A percentile compares a stretch with the other conserved stretches of the same genome.
phyloP scores from a whole-genome alignment of 441 rosid genomes.

The Croton setiger region DNA sequence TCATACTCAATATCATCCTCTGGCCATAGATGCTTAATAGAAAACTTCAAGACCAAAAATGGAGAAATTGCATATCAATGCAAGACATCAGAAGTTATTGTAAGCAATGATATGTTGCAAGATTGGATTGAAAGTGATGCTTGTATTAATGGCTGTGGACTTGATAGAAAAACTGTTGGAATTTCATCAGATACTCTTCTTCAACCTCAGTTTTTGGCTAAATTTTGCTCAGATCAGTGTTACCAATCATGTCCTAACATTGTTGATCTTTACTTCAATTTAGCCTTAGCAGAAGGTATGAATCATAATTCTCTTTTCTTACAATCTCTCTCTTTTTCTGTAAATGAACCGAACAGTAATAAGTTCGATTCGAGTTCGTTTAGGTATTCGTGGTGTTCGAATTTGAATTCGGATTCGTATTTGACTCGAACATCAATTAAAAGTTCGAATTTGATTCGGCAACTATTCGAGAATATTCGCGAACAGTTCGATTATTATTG shows the following conservation, averaged over 20 bases:
- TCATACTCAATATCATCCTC: slow-evolving; percentile 34
- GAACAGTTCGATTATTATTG: no score
- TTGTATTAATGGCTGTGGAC: slow-evolving; percentile 35
- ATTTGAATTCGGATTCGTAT: no score
- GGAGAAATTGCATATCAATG: slow-evolving; percentile 26
- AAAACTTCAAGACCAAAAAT: slow-evolving; percentile 18
- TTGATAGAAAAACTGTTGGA: slow-evolving; percentile 34
- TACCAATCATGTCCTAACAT: slow-evolving; percentile 39
- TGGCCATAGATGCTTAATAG: slow-evolving; percentile 43
- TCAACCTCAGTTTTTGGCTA: slow-evolving; percentile 29
- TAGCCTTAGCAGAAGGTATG: slow-evolving; percentile 49
- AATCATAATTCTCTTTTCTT: neutral
- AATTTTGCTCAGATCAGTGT: slow-evolving; percentile 44
- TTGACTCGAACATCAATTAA: no score
- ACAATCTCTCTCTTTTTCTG: no score
- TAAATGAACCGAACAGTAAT: no score
- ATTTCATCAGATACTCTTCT: slow-evolving; percentile 43
- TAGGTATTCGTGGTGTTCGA: no score
- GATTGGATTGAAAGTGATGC: slow-evolving; percentile 36
- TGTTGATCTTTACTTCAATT: slow-evolving; percentile 42
- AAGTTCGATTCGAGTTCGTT: no score
- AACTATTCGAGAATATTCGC: no score
- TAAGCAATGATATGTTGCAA: slow-evolving; percentile 21
- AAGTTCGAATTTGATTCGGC: no score
- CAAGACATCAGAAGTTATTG: slow-evolving; percentile 38